Evolutionary conservation across 805 yeast species (phyloP), one percentile per base, ranked within the genome.

Genomic region (Wickerhamomyces queroliae): DNA sequence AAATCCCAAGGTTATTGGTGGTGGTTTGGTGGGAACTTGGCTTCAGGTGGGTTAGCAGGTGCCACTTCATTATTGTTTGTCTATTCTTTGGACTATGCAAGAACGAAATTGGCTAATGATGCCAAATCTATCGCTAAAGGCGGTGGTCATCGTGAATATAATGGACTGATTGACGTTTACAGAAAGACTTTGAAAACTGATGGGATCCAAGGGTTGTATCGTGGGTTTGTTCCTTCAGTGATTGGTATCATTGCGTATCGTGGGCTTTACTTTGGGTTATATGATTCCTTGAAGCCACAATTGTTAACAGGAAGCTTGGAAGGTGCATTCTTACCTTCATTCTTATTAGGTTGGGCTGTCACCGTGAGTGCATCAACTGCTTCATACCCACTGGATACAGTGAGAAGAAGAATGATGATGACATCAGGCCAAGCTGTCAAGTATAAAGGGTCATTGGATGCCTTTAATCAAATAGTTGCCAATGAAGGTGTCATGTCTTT

Each of bases 391-490:
- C 82, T 88, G 70, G 96, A 88, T 73, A 87, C 96, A 63, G 86
- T 88, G 64, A 87, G 96, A 83, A 86, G 96, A 83, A 85, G 96
- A 82, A 88, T 88, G 96, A 88, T 88, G 96, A 88, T 88, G 96
- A 88, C 96, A 55, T 88, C 96, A 54, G 96, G 96, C 69, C 93
- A 86, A 74, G 95, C 95, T 62, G 91, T 87, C 61, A 88, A 88
- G 76, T 88, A 88, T 76, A 74, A 80, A 64, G 90, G 93, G 72
- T 91, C 95, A 52, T 73, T 83, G 64, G 95, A 88, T 70, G 84
- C 89, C 68, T 80, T 83, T 82, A 72, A 64, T 58, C 70, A 86
- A 76, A 85, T 88, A 66, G 87, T 88, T 59, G 91, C 93, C 54
- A 84, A 88, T 64, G 95, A 88, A 73, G 96, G 96, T 83, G 70